Evolutionary conservation across 805 yeast genomes (phyloP).

Genomic region (Ogataea pini): DNA sequence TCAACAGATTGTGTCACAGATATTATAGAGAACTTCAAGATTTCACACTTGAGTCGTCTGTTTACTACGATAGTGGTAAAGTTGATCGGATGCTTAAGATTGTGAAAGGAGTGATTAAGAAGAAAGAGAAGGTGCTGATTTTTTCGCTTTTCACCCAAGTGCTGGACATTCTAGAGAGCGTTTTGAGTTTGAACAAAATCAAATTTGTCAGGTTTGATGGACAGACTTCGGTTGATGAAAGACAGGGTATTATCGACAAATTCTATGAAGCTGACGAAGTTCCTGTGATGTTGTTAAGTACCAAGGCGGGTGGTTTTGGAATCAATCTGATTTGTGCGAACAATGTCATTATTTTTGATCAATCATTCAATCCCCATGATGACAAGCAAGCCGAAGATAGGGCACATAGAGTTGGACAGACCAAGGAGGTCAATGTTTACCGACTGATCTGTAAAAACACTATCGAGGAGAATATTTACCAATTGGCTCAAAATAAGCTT

Average conservation of each 20-base stretch:
- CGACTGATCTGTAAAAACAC: conserved; percentile 72
- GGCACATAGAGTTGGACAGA: conserved; percentile 97
- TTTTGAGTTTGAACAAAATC: conserved; percentile 61
- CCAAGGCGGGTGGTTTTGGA: conserved; percentile 99
- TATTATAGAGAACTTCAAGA: conserved; percentile 66
- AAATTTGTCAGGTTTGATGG: conserved; percentile 90
- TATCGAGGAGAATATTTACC: conserved; percentile 86
- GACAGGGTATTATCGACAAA: conserved; percentile 89
- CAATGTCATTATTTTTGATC: conserved; percentile 87
- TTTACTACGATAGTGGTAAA: conserved; percentile 72
- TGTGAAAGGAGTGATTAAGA: conserved; percentile 54
- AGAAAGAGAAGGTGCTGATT: conserved; percentile 68
- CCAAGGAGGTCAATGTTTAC: conserved; percentile 68
- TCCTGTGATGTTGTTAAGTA: conserved; percentile 84
- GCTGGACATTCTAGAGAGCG: conserved; percentile 81
- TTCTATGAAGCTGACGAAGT: conserved; percentile 80
- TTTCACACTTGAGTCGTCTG: conserved; percentile 53
- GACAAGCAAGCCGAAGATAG: conserved; percentile 99
- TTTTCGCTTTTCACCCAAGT: conserved; percentile 94
- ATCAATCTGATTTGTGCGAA: conserved; percentile 95
- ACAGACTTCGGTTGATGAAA: conserved; percentile 85
- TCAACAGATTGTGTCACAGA: conserved; percentile 69
- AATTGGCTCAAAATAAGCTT: conserved; percentile 84
- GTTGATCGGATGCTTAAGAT: conserved; percentile 56
- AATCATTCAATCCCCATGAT: conserved; percentile 96